Evolutionary conservation across 2,329 filamentous ascomycete species (phyloP), one percentile per base, ranked within the genome.

Genomic region (Taxawa tesnikishii): DNA sequence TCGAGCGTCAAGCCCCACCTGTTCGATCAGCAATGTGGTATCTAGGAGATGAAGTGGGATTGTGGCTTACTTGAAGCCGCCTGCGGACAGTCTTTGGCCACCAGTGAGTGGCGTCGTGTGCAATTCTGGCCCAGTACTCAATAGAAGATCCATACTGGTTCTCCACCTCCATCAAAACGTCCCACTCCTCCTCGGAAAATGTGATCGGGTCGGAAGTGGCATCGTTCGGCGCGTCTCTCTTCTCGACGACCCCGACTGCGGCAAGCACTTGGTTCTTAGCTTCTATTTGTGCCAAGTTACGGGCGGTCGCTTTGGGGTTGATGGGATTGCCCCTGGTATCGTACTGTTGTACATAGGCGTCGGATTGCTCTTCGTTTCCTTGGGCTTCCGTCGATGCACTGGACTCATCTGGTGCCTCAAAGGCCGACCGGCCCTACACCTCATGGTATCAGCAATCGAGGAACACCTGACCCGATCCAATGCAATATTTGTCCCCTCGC

Each of bases 191-290:
- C 10, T 34, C 31, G n/a, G 14, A 13, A 6, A 37, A 37, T n/a
- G 19, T 28, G 6, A 23, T 17, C 14, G 24, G 9, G n/a, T 29
- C 25, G 10, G 12, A 13, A 13, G 26, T 13, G 3, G 25, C 11
- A 18, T 29, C 26, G 8, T 33, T 26, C n/a, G 25, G 12, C n/a
- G 25, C 25, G 24, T 48, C 36, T 28, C 47, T 56, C 36, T 56
- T 48, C 42, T 63, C 59, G 1, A 65, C 58, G 1, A 66, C 60
- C 13, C 62, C 63, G 7, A 66, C 59, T 0, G 62, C 55, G 13
- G 56, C 59, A 4, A 65, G 51, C 1, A 65, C 56, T 39, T 63
- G 60, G 28, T 67, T 67, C 34, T 63, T 59, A 6, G 63, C 62
- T 32, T 56, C 52, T 31, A 63, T 51, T 23, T 62, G 47, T 16